Conservation (phyloP, 2,329 filamentous ascomycete species). For the Tothia fuscella region DNA sequence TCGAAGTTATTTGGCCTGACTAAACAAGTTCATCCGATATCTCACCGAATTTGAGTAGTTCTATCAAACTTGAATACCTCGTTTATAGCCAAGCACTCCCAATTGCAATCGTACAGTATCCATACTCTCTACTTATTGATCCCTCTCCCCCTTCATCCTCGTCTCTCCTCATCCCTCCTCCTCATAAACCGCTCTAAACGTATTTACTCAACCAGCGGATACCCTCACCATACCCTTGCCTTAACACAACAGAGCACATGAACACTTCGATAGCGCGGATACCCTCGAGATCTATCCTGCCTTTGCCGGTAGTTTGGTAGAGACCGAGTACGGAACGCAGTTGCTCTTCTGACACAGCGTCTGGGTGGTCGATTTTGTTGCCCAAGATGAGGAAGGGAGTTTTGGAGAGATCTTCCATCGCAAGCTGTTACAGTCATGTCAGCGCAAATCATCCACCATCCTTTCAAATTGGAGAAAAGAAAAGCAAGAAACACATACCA, state of each 20-base stretch:
- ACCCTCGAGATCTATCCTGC: slow-evolving; percentile 82
- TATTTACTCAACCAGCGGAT: slow-evolving; percentile 32
- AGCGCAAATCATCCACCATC: background rate
- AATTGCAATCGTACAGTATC: no score
- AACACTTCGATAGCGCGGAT: slow-evolving; percentile 95
- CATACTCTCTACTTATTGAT: no score
- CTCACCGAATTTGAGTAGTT: no score
- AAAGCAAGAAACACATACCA: background rate
- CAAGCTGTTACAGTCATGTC: slow-evolving; percentile 44
- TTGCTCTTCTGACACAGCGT: slow-evolving; percentile 91
- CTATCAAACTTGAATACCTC: no score
- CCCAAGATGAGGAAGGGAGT: slow-evolving; percentile 93
- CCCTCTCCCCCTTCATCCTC: no score
- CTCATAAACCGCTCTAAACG: no score
- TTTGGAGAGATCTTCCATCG: slow-evolving; percentile 94
- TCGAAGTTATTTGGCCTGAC: background rate
- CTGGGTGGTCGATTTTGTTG: slow-evolving; percentile 99
- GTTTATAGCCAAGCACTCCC: no score
- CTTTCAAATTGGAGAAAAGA: background rate
- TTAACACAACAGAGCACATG: slow-evolving; percentile 14
- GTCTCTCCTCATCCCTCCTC: no score
- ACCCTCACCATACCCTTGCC: slow-evolving; percentile 26
- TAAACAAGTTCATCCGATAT: background rate
- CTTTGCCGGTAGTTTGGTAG: slow-evolving; percentile 94
- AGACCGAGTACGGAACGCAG: slow-evolving; percentile 75